Evolutionary conservation across 2,329 filamentous ascomycete species (phyloP).

Genomic region (Salinomyces thailandicus): DNA sequence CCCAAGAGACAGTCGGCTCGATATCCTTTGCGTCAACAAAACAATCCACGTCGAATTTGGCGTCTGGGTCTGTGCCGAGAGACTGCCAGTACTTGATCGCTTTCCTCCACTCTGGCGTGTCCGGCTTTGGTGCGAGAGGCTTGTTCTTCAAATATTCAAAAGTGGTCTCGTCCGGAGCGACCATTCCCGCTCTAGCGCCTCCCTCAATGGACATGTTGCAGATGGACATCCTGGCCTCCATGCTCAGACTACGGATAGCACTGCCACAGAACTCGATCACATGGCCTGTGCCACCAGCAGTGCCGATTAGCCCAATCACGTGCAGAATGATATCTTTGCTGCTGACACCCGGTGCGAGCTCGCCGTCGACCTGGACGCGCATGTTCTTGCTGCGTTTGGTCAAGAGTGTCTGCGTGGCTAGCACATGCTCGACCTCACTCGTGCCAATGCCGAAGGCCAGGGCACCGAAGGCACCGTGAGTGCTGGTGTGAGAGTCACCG

Average conservation of each 20-base stretch:
- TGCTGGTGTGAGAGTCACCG: conserved; percentile 95
- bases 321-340: conserved; percentile 93
- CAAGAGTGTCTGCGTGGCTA: conserved; percentile 91
- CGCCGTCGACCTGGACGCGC: conserved; percentile 88
- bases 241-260: conserved; percentile 77
- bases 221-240: conserved; percentile 98
- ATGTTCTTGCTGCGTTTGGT: conserved; percentile 97
- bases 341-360: conserved; percentile 80
- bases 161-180: conserved; percentile 86
- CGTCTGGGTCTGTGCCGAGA: conserved; percentile 74
- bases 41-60: conserved; percentile 81
- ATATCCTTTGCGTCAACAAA: conserved; percentile 90
- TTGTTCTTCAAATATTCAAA: conserved; percentile 91
- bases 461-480: conserved; percentile 90
- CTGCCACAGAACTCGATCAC: conserved; percentile 98
- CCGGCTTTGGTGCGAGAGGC: conserved; percentile 75
- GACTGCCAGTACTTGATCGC: conserved; percentile 81
- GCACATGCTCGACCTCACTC: conserved; percentile 94
- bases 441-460: conserved; percentile 96
- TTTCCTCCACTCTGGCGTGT: conserved; percentile 80
- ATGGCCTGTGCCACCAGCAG: conserved; percentile 83
- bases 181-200: conserved; percentile 90
- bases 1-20: conserved; percentile 88
- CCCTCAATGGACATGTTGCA: conserved; percentile 99
- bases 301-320: conserved; percentile 87